Evolutionary conservation across 1,284 basidiomycete genomes (phyloP).

Genomic region (Phylloboletellus chloephorus): DNA sequence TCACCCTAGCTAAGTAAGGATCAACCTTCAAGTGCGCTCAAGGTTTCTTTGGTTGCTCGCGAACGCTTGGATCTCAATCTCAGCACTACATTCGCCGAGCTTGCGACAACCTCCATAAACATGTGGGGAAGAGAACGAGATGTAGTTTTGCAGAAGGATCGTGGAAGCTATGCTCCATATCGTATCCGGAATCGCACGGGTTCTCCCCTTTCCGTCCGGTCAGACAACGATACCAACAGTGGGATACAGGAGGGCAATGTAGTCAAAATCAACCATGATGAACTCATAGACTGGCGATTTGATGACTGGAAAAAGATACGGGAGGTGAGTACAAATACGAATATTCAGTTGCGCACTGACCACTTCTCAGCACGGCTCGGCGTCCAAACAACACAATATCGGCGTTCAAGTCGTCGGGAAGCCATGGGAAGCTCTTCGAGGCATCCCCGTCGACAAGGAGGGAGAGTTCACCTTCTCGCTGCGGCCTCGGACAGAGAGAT

Average conservation of each 20-base stretch:
- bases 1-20: conserved; percentile 50
- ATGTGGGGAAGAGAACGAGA: conserved; percentile 75
- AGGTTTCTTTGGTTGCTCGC: conserved; percentile 66
- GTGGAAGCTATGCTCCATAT: conserved; percentile 92
- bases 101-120: conserved; percentile 71
- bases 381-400: conserved; percentile 77
- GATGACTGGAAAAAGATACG: conserved; percentile 95
- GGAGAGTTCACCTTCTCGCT: conserved; percentile 89
- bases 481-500: conserved; percentile 72
- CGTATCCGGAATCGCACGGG: conserved; percentile 90
- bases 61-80: conserved; percentile 91
- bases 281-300: conserved; percentile 91
- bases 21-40: conserved; percentile 49
- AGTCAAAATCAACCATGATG: conserved; percentile 64
- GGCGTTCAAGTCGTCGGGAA: conserved; percentile 83
- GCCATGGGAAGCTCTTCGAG: conserved; percentile 86
- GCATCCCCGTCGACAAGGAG: conserved; percentile 90
- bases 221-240: conserved; percentile 58
- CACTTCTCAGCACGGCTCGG: conserved; percentile 64
- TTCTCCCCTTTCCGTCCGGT: conserved; percentile 75
- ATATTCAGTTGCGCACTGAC: conserved; percentile 7
- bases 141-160: conserved; percentile 62
- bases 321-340: conserved; percentile 54
- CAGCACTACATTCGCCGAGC: conserved; percentile 88
- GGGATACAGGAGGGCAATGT: conserved; percentile 43